phyloP scores from a whole-genome alignment of 805 yeast species.

The Barnettozyma wickerhamii region DNA sequence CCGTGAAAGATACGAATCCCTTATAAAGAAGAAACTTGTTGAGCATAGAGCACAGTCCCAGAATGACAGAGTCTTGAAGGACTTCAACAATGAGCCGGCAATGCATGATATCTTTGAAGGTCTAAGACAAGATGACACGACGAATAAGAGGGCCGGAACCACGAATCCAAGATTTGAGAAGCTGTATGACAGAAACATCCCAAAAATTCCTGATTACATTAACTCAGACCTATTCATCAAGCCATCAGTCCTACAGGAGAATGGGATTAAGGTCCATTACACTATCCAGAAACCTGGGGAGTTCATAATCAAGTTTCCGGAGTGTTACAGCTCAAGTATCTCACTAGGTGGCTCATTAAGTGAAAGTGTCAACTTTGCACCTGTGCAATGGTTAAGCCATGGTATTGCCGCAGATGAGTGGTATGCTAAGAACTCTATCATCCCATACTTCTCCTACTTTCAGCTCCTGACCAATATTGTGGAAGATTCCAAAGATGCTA shows the following conservation, averaged over 20 bases:
- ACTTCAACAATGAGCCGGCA: slow-evolving; percentile 12
- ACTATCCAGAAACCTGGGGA: slow-evolving; percentile 61
- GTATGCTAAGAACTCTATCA: slow-evolving; percentile 41
- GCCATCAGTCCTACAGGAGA: slow-evolving; percentile 41
- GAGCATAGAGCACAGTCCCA: slow-evolving; percentile 10
- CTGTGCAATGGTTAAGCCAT: slow-evolving; percentile 46
- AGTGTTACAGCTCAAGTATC: slow-evolving; percentile 44
- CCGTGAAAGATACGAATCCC: slow-evolving; percentile 47
- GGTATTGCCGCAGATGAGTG: slow-evolving; percentile 48
- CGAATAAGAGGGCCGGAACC: slow-evolving; percentile 13
- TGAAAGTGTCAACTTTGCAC: slow-evolving; percentile 56
- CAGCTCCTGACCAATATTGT: slow-evolving; percentile 45
- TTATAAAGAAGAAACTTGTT: slow-evolving; percentile 43
- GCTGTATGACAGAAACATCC: slow-evolving; percentile 14
- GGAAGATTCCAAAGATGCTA: slow-evolving; percentile 34
- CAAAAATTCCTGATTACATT: slow-evolving; percentile 14
- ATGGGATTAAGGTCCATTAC: slow-evolving; percentile 45
- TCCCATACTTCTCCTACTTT: slow-evolving; percentile 51
- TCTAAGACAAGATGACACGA: slow-evolving; percentile 13
- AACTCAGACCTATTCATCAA: slow-evolving; percentile 46
- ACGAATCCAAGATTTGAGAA: slow-evolving; percentile 15
- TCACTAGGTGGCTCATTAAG: slow-evolving; percentile 54
- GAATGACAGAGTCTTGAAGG: background rate
- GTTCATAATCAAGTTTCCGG: slow-evolving; percentile 53
- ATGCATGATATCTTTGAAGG: slow-evolving; percentile 19